A percentile compares a stretch with the other conserved stretches of the same genome.
Evolutionary conservation across 768 basidiomycete species (phyloP).

Genomic region (Mycena rebaudengoi): DNA sequence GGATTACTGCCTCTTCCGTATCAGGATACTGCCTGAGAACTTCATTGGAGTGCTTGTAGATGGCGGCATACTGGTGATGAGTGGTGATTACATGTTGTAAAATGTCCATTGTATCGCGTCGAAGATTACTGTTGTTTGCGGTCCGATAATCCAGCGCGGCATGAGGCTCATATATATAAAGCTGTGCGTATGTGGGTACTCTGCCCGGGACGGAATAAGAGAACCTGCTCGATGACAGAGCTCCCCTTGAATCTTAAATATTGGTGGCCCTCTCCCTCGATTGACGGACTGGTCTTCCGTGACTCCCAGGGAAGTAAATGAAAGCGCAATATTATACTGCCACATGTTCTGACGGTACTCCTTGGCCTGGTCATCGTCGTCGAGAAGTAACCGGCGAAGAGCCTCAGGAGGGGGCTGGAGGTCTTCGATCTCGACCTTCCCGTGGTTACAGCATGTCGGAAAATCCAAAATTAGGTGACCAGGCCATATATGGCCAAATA

Average conservation of each 20-base stretch:
- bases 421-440: not conserved
- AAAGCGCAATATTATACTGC: slow-evolving; percentile 48
- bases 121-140: slow-evolving; percentile 34
- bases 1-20: slow-evolving; percentile 27
- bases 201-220: slow-evolving; percentile 32
- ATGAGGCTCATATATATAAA: slow-evolving; percentile 45
- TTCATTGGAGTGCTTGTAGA: slow-evolving; percentile 45
- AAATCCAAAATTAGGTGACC: too few relatives aligned
- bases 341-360: slow-evolving; percentile 44
- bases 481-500: too few relatives aligned
- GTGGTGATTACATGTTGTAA: slow-evolving; percentile 34
- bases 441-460: not conserved
- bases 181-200: slow-evolving; percentile 38
- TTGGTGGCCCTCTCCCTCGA: too few relatives aligned
- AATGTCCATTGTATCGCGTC: slow-evolving; percentile 25
- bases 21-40: slow-evolving; percentile 29
- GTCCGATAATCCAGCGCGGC: slow-evolving; percentile 40
- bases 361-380: slow-evolving; percentile 5
- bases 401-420: not conserved
- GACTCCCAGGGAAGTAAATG: slow-evolving; percentile 50
- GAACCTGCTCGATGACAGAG: slow-evolving; percentile 41
- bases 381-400: slow-evolving; percentile 16
- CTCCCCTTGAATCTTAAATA: slow-evolving; percentile 38
- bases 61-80: slow-evolving; percentile 34
- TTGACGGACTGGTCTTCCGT: too few relatives aligned